A percentile compares a stretch with the other conserved stretches of the same genome.
phyloP scores from a whole-genome alignment of 768 basidiomycete genomes.

The Tylopilus vinaceipallidus region DNA sequence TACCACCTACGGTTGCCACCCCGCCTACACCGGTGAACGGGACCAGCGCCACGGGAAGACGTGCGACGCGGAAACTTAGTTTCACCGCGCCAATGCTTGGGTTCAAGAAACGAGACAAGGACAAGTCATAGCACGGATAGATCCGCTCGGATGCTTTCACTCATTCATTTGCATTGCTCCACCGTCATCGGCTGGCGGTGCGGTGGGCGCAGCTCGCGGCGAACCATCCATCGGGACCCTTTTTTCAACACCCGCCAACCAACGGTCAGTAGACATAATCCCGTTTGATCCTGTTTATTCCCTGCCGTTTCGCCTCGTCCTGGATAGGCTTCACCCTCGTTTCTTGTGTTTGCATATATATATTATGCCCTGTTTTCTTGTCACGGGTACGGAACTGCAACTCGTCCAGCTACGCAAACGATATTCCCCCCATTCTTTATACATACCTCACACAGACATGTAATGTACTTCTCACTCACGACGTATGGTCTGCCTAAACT shows the following conservation, averaged over 20 bases:
- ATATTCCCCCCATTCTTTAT: constrained; percentile 18
- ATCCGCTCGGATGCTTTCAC: background rate
- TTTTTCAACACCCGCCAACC: background rate
- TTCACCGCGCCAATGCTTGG: constrained; percentile 55
- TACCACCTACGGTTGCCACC: constrained; percentile 14
- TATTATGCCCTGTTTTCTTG: constrained; percentile 1
- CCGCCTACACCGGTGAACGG: constrained; percentile 20
- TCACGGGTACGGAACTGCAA: constrained; percentile 12
- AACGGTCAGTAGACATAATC: constrained; percentile 1
- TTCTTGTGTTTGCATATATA: constrained; percentile 7
- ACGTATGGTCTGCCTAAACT: constrained; percentile 13
- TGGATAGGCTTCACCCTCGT: background rate
- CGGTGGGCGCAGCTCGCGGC: background rate
- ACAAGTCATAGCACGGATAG: constrained; percentile 33
- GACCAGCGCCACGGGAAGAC: constrained; percentile 29
- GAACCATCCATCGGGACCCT: background rate
- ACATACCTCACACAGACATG: constrained; percentile 25
- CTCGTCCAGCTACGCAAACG: constrained; percentile 15
- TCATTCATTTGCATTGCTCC: background rate
- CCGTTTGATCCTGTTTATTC: constrained; percentile 29
- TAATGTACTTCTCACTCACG: constrained; percentile 24
- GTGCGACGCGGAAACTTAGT: constrained; percentile 64
- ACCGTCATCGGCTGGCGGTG: background rate
- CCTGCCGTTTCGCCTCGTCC: constrained; percentile 14
- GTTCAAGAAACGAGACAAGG: constrained; percentile 55